phyloP scores from a whole-genome alignment of 208 protist genomes.

The Naegleria lovaniensis region DNA sequence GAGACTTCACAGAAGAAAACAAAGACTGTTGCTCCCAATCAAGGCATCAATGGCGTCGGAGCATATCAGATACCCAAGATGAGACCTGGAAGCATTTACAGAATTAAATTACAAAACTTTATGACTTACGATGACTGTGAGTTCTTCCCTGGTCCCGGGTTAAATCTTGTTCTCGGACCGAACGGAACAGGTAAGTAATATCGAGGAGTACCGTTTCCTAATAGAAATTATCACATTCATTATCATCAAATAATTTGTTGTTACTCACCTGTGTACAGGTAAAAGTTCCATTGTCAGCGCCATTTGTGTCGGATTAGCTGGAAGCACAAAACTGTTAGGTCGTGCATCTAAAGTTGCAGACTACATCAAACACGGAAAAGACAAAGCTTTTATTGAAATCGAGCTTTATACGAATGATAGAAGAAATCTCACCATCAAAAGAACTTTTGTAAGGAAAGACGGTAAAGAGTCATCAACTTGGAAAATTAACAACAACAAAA shows the following conservation, averaged over 20 bases:
- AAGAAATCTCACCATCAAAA: neutral
- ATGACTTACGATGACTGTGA: constrained; percentile 40
- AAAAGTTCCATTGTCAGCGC: constrained; percentile 39
- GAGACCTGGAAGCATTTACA: constrained; percentile 26
- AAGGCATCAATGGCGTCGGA: neutral
- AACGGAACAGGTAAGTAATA: constrained; percentile 40
- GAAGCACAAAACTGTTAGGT: neutral
- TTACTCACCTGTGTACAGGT: neutral
- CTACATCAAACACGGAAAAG: constrained; percentile 28
- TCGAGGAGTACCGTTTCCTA: constrained; percentile 8
- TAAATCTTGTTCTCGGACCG: constrained; percentile 51
- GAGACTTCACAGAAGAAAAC: neutral
- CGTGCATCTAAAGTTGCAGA: constrained; percentile 14
- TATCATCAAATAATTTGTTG: neutral
- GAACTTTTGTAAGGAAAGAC: neutral
- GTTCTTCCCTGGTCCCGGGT: constrained; percentile 43
- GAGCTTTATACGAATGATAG: constrained; percentile 16
- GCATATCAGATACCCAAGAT: neutral
- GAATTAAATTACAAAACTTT: constrained; percentile 41
- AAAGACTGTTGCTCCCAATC: neutral
- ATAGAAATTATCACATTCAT: neutral
- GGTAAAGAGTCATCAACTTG: neutral
- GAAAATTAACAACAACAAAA: constrained; percentile 14
- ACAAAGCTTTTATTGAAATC: constrained; percentile 31
- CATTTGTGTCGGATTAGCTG: constrained; percentile 33